These are phyloP conservation scores for Kalanchoe fedtschenkoi DNA, from an alignment of 164 flowering plant species.

Conservation along the genomic window DNA sequence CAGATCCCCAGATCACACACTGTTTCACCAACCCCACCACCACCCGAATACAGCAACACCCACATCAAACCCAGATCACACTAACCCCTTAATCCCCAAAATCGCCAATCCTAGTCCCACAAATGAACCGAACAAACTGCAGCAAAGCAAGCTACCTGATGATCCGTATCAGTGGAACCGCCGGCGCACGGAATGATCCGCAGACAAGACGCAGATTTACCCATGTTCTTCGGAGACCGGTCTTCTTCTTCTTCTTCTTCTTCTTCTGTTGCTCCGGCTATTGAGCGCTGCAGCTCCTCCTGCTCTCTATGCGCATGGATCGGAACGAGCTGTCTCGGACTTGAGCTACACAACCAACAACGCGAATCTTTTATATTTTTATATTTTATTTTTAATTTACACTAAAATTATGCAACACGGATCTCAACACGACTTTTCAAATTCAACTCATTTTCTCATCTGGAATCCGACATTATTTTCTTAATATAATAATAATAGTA, in stretches of 20 bases:
- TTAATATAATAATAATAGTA: too few relatives aligned
- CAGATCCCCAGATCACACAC: not conserved
- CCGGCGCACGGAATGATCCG: not conserved
- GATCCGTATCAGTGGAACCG: not conserved
- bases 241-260: too few relatives aligned
- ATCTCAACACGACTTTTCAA: not conserved
- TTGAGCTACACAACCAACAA: too few relatives aligned
- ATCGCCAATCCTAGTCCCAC: not conserved
- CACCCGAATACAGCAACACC: too few relatives aligned
- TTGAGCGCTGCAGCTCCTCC: not conserved
- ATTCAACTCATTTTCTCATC: not conserved
- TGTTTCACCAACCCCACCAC: not conserved
- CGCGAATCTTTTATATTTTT: not conserved
- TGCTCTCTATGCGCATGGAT: too few relatives aligned
- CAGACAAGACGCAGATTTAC: not conserved
- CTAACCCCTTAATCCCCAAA: not conserved
- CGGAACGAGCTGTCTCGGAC: not conserved
- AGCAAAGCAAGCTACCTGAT: slow-evolving; percentile 3
- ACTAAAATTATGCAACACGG: not conserved
- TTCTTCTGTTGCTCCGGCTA: not conserved
- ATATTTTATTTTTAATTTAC: not conserved
- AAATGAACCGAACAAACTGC: too few relatives aligned
- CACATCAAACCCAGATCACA: not conserved
- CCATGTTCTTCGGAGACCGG: not conserved
- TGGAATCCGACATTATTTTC: not conserved